Evolutionary conservation across 495 filamentous ascomycete species (phyloP), one percentile per base, ranked within the genome.

Genomic region (Penicillium waksmanii): DNA sequence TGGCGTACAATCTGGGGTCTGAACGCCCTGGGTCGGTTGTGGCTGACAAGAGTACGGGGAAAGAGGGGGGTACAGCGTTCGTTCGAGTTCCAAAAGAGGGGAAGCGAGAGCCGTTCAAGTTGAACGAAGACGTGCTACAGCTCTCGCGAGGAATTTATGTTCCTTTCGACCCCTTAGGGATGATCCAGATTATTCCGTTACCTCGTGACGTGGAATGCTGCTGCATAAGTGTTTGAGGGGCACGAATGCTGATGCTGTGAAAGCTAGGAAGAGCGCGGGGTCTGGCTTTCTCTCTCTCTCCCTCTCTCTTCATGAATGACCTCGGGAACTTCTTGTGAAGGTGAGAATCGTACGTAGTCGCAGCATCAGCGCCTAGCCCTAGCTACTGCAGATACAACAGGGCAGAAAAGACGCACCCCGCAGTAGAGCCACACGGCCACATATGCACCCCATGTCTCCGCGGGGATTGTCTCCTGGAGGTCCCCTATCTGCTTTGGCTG

Each of bases 381-480:
- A 18, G 17, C 9, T n/a, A 21, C 43, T n/a, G 43, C 43, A n/a
- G n/a, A 21, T 10, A 21, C 13, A n/a, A 60, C 56, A 63, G 63
- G 66, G 57, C 63, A 52, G 33, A 38, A 51, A 33, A 25, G 35
- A 44, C 21, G 64, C 61, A 69, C 66, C 66, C 66, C 66, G 66
- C 66, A 67, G 64, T 62, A 50, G 44, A 19, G 53, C 25, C 38
- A 34, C 21, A 49, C 49, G 25, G 51, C 55, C 23, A 17, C 17
- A 50, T 48, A 55, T 64, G 62, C 55, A 51, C 13, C 21, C 13
- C 27, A 38, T 18, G 31, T 57, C 57, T 60, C 51, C 57, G 54
- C 46, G 57, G 51, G 46, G 17, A 25, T n/a, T 13, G 11, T 6
- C 2, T 13, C 27, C 27, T 31, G 27, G 36, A 38, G 36, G 15